A percentile compares a stretch with the other conserved stretches of the same genome.
phyloP scores from a whole-genome alignment of 768 basidiomycete genomes.

The Boletus tomentosulus region DNA sequence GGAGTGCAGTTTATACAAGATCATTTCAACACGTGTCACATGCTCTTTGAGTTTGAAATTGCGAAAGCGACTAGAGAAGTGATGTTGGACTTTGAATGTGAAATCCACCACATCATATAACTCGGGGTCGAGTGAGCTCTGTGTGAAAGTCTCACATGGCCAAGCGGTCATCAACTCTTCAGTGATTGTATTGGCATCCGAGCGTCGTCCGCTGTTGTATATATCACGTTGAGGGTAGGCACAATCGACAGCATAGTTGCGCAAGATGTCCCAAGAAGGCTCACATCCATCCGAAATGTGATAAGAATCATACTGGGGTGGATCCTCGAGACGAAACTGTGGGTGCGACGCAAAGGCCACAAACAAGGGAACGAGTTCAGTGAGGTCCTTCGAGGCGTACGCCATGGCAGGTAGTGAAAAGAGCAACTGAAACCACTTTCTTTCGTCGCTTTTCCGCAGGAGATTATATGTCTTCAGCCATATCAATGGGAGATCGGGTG shows the following conservation, averaged over 20 bases:
- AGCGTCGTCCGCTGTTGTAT: neutral
- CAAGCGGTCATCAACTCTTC: neutral
- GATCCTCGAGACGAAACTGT: constrained; percentile 5
- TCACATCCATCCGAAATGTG: neutral
- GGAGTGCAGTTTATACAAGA: neutral
- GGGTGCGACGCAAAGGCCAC: constrained; percentile 27
- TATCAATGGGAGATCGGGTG: constrained; percentile 7
- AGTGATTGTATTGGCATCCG: neutral
- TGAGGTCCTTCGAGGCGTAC: constrained; percentile 15
- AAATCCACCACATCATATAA: neutral
- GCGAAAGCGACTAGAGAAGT: neutral
- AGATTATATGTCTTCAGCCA: constrained; percentile 28
- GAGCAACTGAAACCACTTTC: constrained; percentile 16
- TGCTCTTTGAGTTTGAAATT: neutral
- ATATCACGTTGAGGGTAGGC: neutral
- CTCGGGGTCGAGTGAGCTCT: neutral
- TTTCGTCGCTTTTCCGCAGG: constrained; percentile 11
- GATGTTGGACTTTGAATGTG: too few species aligned
- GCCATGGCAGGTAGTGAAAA: constrained; percentile 30
- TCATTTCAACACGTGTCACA: neutral
- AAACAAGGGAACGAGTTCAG: constrained; percentile 22
- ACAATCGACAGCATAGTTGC: neutral
- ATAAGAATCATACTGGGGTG: constrained; percentile 11
- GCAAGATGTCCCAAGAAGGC: neutral
- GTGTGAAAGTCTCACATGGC: neutral